Evolutionary conservation across 1,139 yeast genomes (phyloP).

Genomic region (Sugiyamaella pinicola): DNA sequence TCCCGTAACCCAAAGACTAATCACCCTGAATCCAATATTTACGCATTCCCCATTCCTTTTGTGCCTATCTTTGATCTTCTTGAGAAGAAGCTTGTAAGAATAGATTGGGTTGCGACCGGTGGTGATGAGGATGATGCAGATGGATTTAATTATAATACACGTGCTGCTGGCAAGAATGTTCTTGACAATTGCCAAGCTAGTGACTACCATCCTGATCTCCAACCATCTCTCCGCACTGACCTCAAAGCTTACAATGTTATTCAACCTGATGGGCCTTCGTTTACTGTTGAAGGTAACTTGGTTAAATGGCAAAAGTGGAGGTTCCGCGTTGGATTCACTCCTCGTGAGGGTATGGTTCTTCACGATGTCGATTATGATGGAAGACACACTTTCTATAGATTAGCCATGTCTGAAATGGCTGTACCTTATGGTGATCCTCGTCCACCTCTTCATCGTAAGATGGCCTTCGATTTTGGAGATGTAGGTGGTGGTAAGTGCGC

Average conservation of each 20-base stretch:
- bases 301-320: conserved; percentile 91
- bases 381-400: conserved; percentile 75
- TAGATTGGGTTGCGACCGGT: conserved; percentile 70
- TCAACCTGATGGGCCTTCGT: conserved; percentile 89
- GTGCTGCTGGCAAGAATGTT: conserved; percentile 64
- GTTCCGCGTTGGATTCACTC: conserved; percentile 71
- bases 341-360: conserved; percentile 82
- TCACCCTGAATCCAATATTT: conserved; percentile 81
- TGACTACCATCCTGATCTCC: conserved; percentile 53
- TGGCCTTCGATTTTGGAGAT: conserved; percentile 91
- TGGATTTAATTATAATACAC: conserved; percentile 41
- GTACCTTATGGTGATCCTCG: conserved; percentile 93
- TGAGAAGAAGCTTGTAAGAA: conserved; percentile 65
- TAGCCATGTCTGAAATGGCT: conserved; percentile 84
- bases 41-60: conserved; percentile 79
- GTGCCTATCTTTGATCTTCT: conserved; percentile 78
- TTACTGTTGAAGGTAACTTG: conserved; percentile 59
- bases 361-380: conserved; percentile 81
- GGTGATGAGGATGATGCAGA: conserved; percentile 57
- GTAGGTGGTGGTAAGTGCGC: conserved; percentile 85
- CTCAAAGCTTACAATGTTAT: conserved; percentile 73
- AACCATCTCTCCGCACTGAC: conserved; percentile 45
- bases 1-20: conserved; percentile 56
- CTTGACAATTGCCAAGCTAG: conserved; percentile 70
- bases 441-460: conserved; percentile 88